phyloP scores from a whole-genome alignment of 768 basidiomycete genomes.

The Collybia sordida region DNA sequence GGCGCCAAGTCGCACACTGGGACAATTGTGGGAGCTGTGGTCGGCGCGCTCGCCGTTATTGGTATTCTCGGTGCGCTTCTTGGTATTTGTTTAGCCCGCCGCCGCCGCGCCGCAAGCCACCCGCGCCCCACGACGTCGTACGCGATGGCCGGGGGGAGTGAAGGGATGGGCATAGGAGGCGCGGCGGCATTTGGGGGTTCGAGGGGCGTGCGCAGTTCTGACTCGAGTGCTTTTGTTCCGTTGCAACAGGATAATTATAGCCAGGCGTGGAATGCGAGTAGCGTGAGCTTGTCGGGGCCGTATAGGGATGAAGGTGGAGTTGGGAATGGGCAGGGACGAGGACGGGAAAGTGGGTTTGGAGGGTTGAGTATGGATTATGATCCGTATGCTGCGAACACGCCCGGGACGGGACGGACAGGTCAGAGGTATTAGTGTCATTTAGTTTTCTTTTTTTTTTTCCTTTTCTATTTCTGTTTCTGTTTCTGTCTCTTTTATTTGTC shows the following conservation, averaged over 20 bases:
- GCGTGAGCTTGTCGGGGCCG: slow-evolving; percentile 39
- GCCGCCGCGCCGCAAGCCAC: slow-evolving; percentile 39
- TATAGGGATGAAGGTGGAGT: slow-evolving; percentile 27
- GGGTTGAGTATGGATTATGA: slow-evolving; percentile 34
- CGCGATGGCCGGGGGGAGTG: slow-evolving; percentile 17
- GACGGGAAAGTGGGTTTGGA: slow-evolving; percentile 18
- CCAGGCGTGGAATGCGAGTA: slow-evolving; percentile 60
- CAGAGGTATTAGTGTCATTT: slow-evolving; percentile 13
- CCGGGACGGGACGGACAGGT: slow-evolving; percentile 7
- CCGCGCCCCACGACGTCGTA: slow-evolving; percentile 22
- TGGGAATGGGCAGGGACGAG: slow-evolving; percentile 15
- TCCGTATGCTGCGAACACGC: slow-evolving; percentile 30
- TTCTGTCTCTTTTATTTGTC: too few species aligned
- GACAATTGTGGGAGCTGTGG: slow-evolving; percentile 47
- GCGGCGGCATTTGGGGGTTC: slow-evolving; percentile 19
- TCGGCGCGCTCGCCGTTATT: slow-evolving; percentile 53
- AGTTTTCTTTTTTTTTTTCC: slow-evolving; percentile 2
- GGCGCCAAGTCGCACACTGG: slow-evolving; percentile 33
- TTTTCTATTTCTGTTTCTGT: too few species aligned
- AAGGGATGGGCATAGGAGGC: slow-evolving; percentile 8
- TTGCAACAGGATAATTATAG: slow-evolving; percentile 61
- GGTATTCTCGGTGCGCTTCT: slow-evolving; percentile 51
- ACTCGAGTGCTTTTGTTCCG: slow-evolving; percentile 74
- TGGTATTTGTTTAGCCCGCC: slow-evolving; percentile 51
- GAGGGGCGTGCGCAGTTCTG: slow-evolving; percentile 44